Evolutionary conservation across 2,329 filamentous ascomycete genomes (phyloP).

Genomic region (Amauroascus niger): DNA sequence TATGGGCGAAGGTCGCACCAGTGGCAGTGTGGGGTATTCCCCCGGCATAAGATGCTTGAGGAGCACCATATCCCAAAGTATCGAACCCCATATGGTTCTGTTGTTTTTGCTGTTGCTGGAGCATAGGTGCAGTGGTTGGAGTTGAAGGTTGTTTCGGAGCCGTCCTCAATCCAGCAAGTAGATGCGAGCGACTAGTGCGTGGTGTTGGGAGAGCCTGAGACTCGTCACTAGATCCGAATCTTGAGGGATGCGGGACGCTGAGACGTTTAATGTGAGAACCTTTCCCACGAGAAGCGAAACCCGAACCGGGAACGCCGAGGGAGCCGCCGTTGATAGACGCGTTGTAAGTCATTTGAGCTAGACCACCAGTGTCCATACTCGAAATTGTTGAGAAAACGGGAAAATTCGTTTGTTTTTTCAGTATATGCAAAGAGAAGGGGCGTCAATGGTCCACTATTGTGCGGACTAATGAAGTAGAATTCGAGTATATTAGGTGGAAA

Average conservation of each 20-base stretch:
- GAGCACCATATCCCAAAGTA: conserved; percentile 32
- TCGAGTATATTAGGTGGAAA: conserved; percentile 1
- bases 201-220: conserved; percentile 64
- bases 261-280: conserved; percentile 84
- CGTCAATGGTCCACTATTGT: background rate
- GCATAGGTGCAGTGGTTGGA: conserved; percentile 54
- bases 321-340: conserved; percentile 58
- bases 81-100: conserved; percentile 19
- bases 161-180: conserved; percentile 85
- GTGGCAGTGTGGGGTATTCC: conserved; percentile 51
- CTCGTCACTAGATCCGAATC: conserved; percentile 57
- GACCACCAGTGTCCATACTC: conserved; percentile 88
- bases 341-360: conserved; percentile 97
- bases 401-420: conserved; percentile 2
- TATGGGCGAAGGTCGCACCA: conserved; percentile 44
- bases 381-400: conserved; percentile 22
- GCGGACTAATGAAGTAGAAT: background rate
- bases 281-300: conserved; percentile 77
- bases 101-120: conserved; percentile 38
- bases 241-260: conserved; percentile 62
- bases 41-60: conserved; percentile 41
- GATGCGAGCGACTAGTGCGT: conserved; percentile 85
- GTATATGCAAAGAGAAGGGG: conserved; percentile 3
- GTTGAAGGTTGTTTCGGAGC: conserved; percentile 79
- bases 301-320: conserved; percentile 65